Evolutionary conservation across 2,329 filamentous ascomycete species (phyloP), one percentile per base, ranked within the genome.

Genomic region (Thermothelomyces thermophilus): DNA sequence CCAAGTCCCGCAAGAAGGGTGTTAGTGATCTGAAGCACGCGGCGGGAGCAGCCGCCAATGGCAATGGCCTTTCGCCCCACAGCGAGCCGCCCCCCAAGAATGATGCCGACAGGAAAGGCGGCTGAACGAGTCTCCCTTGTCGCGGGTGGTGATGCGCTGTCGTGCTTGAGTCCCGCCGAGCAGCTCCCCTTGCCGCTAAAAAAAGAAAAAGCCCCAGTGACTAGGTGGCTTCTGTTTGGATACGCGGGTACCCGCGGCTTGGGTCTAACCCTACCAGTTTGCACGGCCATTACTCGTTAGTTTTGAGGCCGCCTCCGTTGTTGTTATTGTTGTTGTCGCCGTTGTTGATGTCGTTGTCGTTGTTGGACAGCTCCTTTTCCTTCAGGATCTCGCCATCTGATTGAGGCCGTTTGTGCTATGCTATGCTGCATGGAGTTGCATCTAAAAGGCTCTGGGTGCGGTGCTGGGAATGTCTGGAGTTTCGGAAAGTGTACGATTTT

Each of bases 101-200:
- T 46, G 76, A 77, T 11, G 75, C 74, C 2, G 80, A 84, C 52
- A 75, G 81, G 51, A 84, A 83, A 59, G 81, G 81, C 2, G 81
- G 81, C 42, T 84, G 70, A 76, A 33, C 2, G 14, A 19, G 48
- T n/a, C 19, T 30, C 22, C 2, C 20, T 17, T 17, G 6, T 14
- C 9, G 22, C 36, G 44, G 42, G 36, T 28, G 39, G 20, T 45
- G 16, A 20, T 31, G 31, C 41, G 28, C 34, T 13, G 33, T 42
- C 26, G 22, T 48, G 39, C 41, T 48, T 45, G 48, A 40, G 33
- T 5, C 33, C 16, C 33, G 14, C 33, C 14, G 3, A 35, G 33
- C 13, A 13, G 40, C 22, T 41, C 13, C 13, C 6, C 6, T 16
- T 8, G n/a, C 13, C 16, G 26, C 16, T 8, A n/a, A 8, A 17